Evolutionary conservation across 306 rosid genomes (phyloP).

Genomic region (Cicer yamashitae): DNA sequence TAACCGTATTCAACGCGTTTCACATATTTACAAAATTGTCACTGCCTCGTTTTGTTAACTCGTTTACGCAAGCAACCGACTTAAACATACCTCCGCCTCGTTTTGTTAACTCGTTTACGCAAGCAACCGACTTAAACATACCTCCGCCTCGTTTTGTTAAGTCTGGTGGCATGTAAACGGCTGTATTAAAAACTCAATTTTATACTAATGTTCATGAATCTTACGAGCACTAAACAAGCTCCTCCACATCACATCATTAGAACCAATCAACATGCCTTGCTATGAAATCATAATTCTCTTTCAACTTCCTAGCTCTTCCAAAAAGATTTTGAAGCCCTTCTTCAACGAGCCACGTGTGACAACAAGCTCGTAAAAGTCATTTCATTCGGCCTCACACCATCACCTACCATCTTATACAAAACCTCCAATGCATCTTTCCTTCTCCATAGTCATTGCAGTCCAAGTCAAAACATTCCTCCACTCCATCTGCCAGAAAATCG

Average conservation of each 20-base stretch:
- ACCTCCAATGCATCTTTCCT: slow-evolving; percentile 65
- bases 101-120: no score
- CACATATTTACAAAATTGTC: no score
- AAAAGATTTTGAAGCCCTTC: slow-evolving; percentile 44
- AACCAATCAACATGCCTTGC: slow-evolving; percentile 56
- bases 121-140: no score
- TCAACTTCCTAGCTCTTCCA: slow-evolving; percentile 50
- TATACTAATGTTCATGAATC: slow-evolving; percentile 44
- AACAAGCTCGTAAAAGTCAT: slow-evolving; percentile 51
- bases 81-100: no score
- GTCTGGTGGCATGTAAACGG: no score
- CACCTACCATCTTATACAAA: slow-evolving; percentile 62
- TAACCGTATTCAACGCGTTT: no score
- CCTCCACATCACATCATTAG: slow-evolving; percentile 77
- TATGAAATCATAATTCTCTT: slow-evolving; percentile 69
- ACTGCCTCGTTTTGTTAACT: no score
- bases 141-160: no score
- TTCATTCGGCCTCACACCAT: slow-evolving; percentile 67
- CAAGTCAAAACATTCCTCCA: slow-evolving; percentile 73
- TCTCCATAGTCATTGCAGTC: slow-evolving; percentile 76
- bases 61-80: no score
- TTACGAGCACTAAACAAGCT: slow-evolving; percentile 73
- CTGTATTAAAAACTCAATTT: no score
- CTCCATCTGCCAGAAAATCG: slow-evolving; percentile 58
- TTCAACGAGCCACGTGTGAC: not conserved